Evolutionary conservation across 106 monocot species (phyloP), one percentile per base, ranked within the genome.

Genomic region (Dioscorea dumetorum): DNA sequence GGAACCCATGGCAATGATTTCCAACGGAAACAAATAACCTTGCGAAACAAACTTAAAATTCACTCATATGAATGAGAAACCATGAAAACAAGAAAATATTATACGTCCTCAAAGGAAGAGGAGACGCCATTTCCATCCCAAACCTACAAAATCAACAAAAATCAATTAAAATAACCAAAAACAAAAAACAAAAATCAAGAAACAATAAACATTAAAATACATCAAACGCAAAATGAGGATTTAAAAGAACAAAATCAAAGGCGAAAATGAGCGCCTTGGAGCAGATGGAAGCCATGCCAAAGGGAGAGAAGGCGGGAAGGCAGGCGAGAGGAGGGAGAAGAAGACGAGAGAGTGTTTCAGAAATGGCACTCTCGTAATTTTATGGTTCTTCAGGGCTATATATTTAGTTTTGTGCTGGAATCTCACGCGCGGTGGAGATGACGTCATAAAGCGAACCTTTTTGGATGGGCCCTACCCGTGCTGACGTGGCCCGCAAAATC

Each of bases 81-180:
- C 28, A 28, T n/a, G 12, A 57, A 53, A 28, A 28, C 12, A 17
- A 51, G 15, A 31, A 50, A 85, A 92, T 83, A 88, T 88, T 92
- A 92, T 92, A 85, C 68, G 74, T 85, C 74, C 22, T 78, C 63
- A 57, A 88, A 88, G 69, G 82, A 88, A 35, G 65, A 54, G 11
- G 82, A 64, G 67, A 88, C 78, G 1, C 83, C 53, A 68, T 74
- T 78, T 69, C 81, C 83, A 58, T 83, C 85, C 85, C 75, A 88
- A 22, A 88, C 76, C 88, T 92, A 75, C 63, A 62, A 68, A 54
- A 31, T 53, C 51, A 51, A 51, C 0, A 51, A 51, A 51, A 1
- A 51, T 13, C 17, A 12, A 51, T 51, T 1, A 51, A 13, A 51
- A 51, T 4, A 51, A 51, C 12, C 51, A 17, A 51, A 51, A 51